phyloP scores from a whole-genome alignment of 257 asterid genomes.

The Lycium ferocissimum region DNA sequence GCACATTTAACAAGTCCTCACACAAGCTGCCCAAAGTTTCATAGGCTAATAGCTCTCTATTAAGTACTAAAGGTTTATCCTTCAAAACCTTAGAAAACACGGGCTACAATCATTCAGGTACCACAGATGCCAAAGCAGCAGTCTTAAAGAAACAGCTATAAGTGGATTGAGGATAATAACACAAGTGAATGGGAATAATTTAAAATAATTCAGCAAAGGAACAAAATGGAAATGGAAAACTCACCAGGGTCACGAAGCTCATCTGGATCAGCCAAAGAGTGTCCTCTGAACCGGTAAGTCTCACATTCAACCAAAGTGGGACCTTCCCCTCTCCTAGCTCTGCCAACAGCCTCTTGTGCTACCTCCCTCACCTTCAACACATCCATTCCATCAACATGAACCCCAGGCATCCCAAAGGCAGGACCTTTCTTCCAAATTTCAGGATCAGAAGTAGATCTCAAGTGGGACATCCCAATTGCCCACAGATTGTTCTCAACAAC shows the following conservation, averaged over 20 bases:
- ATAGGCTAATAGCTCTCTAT: background rate
- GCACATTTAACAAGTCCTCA: background rate
- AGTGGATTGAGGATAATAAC: slow-evolving; percentile 13
- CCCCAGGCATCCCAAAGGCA: slow-evolving; percentile 97
- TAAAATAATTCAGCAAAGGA: background rate
- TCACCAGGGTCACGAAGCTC: slow-evolving; percentile 99
- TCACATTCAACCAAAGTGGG: slow-evolving; percentile 97
- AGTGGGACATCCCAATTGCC: slow-evolving; percentile 99
- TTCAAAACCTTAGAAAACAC: background rate
- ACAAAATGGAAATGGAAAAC: slow-evolving; percentile 31
- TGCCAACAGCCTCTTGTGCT: slow-evolving; percentile 80
- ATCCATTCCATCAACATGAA: slow-evolving; percentile 98
- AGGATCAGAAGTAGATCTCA: slow-evolving; percentile 97
- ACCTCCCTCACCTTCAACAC: slow-evolving; percentile 98
- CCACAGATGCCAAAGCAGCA: background rate
- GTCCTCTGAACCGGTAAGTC: slow-evolving; percentile 95
- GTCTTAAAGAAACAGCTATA: background rate
- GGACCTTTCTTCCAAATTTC: slow-evolving; percentile 98
- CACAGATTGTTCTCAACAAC: slow-evolving; percentile 98
- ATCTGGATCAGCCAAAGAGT: slow-evolving; percentile 98
- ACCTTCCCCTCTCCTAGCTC: slow-evolving; percentile 98
- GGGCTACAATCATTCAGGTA: background rate
- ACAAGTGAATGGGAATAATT: background rate
- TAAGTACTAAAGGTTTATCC: background rate
- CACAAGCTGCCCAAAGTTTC: background rate